These are phyloP conservation scores for Russula sp. DNA, from an alignment of 768 basidiomycete species.

Conservation along the genomic window DNA sequence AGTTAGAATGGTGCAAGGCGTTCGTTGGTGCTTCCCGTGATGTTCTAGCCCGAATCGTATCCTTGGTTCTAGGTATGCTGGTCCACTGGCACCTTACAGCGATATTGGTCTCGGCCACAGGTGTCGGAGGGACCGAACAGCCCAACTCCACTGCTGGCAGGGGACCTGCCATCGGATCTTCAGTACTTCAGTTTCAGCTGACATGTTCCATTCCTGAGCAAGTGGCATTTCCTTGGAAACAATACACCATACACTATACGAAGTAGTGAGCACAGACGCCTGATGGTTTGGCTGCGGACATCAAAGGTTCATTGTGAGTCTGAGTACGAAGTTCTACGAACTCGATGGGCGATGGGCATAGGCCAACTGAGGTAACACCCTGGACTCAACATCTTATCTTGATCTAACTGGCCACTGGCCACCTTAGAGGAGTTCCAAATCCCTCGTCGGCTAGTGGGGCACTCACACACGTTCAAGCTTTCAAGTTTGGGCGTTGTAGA, in stretches of 20 bases:
- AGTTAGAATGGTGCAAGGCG: background rate
- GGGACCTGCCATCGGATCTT: background rate
- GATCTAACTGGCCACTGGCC: background rate
- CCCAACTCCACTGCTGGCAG: background rate
- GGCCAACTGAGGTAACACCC: background rate
- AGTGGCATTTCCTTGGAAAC: too few species aligned
- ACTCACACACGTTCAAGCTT: background rate
- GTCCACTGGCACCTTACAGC: background rate
- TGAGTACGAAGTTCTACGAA: background rate
- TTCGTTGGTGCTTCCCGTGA: background rate
- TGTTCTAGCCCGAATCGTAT: background rate
- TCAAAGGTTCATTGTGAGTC: background rate
- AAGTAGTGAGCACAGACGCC: background rate
- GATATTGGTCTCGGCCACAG: background rate
- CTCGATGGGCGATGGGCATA: background rate
- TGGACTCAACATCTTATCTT: background rate
- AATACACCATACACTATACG: background rate
- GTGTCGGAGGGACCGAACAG: background rate
- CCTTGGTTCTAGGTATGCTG: background rate
- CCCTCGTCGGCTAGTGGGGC: background rate
- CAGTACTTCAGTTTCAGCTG: background rate
- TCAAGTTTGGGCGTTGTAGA: background rate
- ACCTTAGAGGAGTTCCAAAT: background rate
- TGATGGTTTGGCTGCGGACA: background rate
- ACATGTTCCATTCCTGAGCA: too few species aligned